Evolutionary conservation across 2,329 filamentous ascomycete genomes (phyloP).

Genomic region (Fusarium mangiferae): DNA sequence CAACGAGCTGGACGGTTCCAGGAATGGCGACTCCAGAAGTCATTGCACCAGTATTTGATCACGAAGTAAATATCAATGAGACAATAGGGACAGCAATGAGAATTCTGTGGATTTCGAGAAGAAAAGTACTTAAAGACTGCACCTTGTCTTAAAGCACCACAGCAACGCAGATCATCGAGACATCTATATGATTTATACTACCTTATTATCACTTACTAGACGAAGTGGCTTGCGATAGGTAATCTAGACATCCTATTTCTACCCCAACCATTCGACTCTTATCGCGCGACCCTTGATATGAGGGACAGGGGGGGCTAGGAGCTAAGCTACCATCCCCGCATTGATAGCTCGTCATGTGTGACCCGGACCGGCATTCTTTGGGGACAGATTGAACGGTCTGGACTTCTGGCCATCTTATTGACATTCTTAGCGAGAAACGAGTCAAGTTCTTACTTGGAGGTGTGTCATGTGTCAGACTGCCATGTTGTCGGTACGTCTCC

Average conservation of each 20-base stretch:
- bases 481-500: background rate
- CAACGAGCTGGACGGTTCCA: conserved; percentile 38
- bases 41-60: background rate
- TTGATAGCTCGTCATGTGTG: conserved; percentile 2
- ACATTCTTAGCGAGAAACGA: background rate
- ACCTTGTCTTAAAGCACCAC: background rate
- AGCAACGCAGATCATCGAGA: background rate
- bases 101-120: background rate
- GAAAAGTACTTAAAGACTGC: background rate
- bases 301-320: background rate
- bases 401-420: background rate
- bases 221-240: background rate
- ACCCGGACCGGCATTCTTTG: background rate
- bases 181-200: background rate
- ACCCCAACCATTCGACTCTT: conserved; percentile 4
- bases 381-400: background rate
- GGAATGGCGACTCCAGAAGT: conserved; percentile 14
- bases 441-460: background rate
- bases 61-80: background rate
- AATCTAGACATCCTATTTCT: background rate
- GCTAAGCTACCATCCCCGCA: background rate
- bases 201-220: background rate
- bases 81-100: no score
- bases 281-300: background rate
- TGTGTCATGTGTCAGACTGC: background rate